Percentiles rank a stretch among this genome's conserved stretches.
Evolutionary conservation across 2,329 filamentous ascomycete genomes (phyloP).

Genomic region (Colletotrichum graminicola): DNA sequence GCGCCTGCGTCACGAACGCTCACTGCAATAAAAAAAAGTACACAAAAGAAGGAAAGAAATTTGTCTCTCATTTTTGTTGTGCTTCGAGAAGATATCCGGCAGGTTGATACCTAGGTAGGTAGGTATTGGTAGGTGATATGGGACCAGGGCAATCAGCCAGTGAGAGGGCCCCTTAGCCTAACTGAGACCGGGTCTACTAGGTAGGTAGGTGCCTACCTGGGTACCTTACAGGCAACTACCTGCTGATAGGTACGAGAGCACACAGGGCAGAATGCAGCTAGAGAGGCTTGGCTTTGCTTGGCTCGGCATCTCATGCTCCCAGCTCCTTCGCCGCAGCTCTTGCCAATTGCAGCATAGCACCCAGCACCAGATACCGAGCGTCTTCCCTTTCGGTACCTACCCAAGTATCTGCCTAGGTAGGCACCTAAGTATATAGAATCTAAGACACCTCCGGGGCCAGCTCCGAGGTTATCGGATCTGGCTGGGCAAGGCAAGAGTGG

Average conservation of each 20-base stretch:
- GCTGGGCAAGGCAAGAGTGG: not conserved
- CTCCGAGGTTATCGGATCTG: not conserved
- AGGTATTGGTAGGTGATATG: not conserved
- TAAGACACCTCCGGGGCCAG: not conserved
- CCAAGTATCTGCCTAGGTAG: too few relatives aligned
- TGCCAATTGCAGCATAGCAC: too few relatives aligned
- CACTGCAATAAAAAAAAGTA: not conserved
- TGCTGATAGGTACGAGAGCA: too few relatives aligned
- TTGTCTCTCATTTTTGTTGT: not conserved
- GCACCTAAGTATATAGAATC: too few relatives aligned
- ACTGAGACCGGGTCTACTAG: not conserved
- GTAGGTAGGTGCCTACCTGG: not conserved
- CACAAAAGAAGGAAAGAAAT: not conserved
- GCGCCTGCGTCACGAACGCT: too few relatives aligned
- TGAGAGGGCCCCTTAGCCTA: not conserved
- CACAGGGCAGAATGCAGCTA: too few relatives aligned
- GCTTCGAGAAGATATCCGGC: too few relatives aligned
- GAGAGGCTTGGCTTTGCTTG: slow-evolving; percentile 16
- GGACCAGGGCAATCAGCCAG: not conserved
- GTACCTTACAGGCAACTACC: not conserved
- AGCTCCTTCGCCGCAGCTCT: not conserved
- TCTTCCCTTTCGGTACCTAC: too few relatives aligned
- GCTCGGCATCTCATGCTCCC: slow-evolving; percentile 10
- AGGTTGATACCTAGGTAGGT: too few relatives aligned
- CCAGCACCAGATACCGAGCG: not conserved